Percentiles rank a stretch among this genome's conserved stretches.
Conservation (phyloP, 352 stramenopile species). For the Phytopythium vexans region DNA sequence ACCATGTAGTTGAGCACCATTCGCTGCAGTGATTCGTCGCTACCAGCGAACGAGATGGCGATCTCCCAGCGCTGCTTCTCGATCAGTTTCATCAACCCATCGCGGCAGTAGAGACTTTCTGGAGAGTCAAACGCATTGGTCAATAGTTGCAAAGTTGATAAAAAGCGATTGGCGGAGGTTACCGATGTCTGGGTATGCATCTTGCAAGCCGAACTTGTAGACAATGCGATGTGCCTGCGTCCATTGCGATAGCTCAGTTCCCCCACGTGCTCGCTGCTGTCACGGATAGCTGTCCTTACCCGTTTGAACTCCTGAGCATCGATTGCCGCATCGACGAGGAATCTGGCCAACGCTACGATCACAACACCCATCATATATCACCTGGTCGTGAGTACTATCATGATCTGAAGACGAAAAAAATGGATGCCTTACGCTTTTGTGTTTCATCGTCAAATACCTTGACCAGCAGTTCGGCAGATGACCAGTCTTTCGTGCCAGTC, state of each 20-base stretch:
- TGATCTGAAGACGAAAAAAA: not conserved
- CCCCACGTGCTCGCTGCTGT: not conserved
- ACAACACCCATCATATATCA: not conserved
- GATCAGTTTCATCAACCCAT: constrained; percentile 60
- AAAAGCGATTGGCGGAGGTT: not conserved
- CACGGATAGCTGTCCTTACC: constrained; percentile 12
- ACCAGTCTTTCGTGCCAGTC: constrained; percentile 56
- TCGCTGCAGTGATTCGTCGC: constrained; percentile 38
- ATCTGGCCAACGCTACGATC: constrained; percentile 26
- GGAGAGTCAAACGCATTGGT: not conserved
- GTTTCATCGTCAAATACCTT: constrained; percentile 29
- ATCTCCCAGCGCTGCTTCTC: constrained; percentile 65
- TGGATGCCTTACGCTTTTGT: constrained; percentile 8
- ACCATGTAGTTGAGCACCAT: constrained; percentile 48
- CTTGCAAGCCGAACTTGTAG: constrained; percentile 49
- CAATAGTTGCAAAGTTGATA: not conserved
- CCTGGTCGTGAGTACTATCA: not conserved
- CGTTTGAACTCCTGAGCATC: constrained; percentile 55
- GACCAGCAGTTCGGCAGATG: constrained; percentile 45
- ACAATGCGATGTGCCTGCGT: constrained; percentile 57
- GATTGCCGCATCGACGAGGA: constrained; percentile 58
- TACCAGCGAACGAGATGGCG: constrained; percentile 66
- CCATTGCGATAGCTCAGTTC: not conserved
- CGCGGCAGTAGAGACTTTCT: constrained; percentile 59
- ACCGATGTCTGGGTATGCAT: constrained; percentile 61